Evolutionary conservation across 139 green algal genomes (phyloP).

Genomic region (Volvox africanus): DNA sequence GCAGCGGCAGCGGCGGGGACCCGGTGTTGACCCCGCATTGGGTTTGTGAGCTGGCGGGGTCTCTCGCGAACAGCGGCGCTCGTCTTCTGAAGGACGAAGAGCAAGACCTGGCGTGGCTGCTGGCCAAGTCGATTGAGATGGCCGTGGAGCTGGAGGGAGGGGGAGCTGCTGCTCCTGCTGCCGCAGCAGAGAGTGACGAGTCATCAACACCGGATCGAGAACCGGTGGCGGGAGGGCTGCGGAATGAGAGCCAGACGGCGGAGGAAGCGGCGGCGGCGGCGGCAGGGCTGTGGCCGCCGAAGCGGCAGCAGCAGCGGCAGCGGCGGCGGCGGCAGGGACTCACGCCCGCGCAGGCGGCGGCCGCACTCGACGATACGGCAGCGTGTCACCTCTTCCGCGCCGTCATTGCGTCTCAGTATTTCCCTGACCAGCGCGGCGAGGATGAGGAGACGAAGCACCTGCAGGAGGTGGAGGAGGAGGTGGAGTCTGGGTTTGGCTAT

Average conservation of each 20-base stretch:
- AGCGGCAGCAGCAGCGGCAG: neutral
- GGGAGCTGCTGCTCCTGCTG: neutral
- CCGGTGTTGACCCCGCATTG: neutral
- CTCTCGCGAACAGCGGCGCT: neutral
- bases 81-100: neutral
- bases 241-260: neutral
- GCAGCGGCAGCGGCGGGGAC: neutral
- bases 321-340: neutral
- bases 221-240: too few species aligned
- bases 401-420: neutral
- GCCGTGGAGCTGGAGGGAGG: too few species aligned
- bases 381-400: slow-evolving; percentile 23
- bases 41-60: neutral
- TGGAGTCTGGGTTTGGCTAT: neutral
- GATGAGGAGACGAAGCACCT: neutral
- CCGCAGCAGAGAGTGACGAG: neutral
- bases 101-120: neutral
- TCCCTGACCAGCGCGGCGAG: neutral
- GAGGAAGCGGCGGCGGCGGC: neutral
- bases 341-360: neutral
- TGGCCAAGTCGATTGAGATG: neutral
- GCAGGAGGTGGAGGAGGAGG: neutral
- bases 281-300: neutral
- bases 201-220: too few species aligned
- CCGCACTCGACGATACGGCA: neutral